A percentile compares a stretch with the other conserved stretches of the same genome.
Conservation (phyloP, 1,284 basidiomycete species). For the Takashimella tepidaria region DNA sequence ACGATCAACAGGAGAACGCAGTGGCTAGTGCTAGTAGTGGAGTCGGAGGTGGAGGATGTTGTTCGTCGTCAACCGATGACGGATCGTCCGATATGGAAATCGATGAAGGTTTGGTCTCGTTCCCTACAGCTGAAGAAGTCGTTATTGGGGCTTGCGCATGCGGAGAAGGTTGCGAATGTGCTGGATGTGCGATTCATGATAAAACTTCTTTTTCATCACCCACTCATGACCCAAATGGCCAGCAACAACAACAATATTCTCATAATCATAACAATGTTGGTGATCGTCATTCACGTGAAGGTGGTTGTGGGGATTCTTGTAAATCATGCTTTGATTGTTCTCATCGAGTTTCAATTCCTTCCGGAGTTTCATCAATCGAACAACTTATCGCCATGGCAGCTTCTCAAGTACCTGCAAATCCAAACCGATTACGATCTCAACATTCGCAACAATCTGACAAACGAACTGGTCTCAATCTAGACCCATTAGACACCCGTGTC, state of each 20-base stretch:
- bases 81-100: constrained; percentile 33
- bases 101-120: constrained; percentile 28
- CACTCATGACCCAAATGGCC: background rate
- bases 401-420: constrained; percentile 33
- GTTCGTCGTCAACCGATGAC: background rate
- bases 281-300: no score
- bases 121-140: constrained; percentile 42
- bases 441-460: no score
- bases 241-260: background rate
- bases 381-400: constrained; percentile 45
- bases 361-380: constrained; percentile 43
- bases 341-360: constrained; percentile 39
- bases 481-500: constrained; percentile 39
- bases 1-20: background rate
- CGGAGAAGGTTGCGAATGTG: constrained; percentile 46
- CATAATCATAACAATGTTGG: constrained; percentile 13
- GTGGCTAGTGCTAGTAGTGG: constrained; percentile 4
- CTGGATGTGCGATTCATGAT: constrained; percentile 44
- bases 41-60: constrained; percentile 9
- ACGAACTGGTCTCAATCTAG: constrained; percentile 20
- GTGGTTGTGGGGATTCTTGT: constrained; percentile 34
- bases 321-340: constrained; percentile 41
- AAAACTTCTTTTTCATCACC: constrained; percentile 14
- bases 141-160: constrained; percentile 46
- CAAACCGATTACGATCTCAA: no score